phyloP scores from a whole-genome alignment of 2,329 filamentous ascomycete genomes.

The Monilinia fructigena region DNA sequence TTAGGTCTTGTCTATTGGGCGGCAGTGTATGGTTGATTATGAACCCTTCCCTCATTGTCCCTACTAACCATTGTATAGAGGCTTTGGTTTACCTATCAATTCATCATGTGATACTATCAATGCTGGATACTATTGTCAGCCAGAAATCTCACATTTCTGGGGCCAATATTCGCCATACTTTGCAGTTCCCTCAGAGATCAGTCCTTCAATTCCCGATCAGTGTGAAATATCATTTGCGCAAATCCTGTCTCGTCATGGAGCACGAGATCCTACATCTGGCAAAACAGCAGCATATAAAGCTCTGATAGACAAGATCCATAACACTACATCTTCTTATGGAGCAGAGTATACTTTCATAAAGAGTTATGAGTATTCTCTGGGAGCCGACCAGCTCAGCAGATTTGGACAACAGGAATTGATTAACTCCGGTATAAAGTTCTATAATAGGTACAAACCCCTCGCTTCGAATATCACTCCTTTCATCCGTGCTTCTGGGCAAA shows the following conservation, averaged over 20 bases:
- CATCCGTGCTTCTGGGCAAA: conserved; percentile 66
- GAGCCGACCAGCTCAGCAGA: conserved; percentile 64
- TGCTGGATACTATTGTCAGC: conserved; percentile 38
- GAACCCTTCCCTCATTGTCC: background rate
- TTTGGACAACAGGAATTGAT: conserved; percentile 70
- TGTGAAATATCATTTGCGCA: conserved; percentile 80
- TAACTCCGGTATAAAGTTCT: conserved; percentile 75
- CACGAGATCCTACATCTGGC: conserved; percentile 70
- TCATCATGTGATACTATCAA: conserved; percentile 37
- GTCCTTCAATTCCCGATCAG: conserved; percentile 57
- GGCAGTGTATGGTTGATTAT: conserved; percentile 29
- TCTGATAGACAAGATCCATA: conserved; percentile 66
- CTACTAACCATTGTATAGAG: conserved; percentile 27
- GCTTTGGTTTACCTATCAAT: conserved; percentile 20
- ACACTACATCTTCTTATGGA: conserved; percentile 54
- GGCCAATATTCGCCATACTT: conserved; percentile 89
- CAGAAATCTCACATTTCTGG: conserved; percentile 52
- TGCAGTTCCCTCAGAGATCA: conserved; percentile 66
- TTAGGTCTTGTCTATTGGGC: conserved; percentile 33
- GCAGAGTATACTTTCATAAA: conserved; percentile 67
- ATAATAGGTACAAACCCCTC: conserved; percentile 66
- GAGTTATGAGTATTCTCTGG: conserved; percentile 69
- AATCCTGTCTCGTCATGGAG: conserved; percentile 80
- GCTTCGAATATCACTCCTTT: conserved; percentile 62
- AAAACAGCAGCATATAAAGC: conserved; percentile 65